Conservation (phyloP, 2,329 filamentous ascomycete species). For the Apiospora sp. region DNA sequence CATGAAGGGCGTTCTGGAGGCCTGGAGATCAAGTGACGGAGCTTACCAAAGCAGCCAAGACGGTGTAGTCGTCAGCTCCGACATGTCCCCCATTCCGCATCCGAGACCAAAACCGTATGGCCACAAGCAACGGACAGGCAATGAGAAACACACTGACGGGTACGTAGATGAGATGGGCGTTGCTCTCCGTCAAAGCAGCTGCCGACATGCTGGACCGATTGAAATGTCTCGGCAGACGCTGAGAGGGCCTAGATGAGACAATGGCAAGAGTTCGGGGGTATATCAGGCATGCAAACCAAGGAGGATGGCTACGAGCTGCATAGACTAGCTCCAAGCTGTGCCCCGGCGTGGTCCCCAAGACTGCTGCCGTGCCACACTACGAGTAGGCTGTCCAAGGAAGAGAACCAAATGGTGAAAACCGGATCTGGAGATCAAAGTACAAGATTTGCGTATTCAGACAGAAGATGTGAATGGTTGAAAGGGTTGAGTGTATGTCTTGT, state of each 20-base stretch:
- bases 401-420: neutral
- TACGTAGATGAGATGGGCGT: conserved; percentile 36
- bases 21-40: neutral
- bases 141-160: conserved; percentile 38
- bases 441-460: neutral
- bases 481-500: neutral
- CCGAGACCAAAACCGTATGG: conserved; percentile 39
- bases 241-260: neutral
- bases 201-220: conserved; percentile 1
- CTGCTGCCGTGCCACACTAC: neutral
- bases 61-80: conserved; percentile 41
- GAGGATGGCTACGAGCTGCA: neutral
- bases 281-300: neutral
- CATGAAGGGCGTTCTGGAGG: neutral
- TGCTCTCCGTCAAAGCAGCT: conserved; percentile 27
- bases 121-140: conserved; percentile 38
- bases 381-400: neutral
- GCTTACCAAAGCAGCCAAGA: conserved; percentile 36
- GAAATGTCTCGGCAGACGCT: conserved; percentile 2
- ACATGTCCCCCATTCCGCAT: conserved; percentile 35
- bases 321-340: neutral
- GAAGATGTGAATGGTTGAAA: neutral
- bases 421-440: neutral
- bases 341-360: neutral
- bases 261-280: neutral